Evolutionary conservation across 192 early-diverging fungal species (phyloP).

Genomic region (Oehlia diaphana): DNA sequence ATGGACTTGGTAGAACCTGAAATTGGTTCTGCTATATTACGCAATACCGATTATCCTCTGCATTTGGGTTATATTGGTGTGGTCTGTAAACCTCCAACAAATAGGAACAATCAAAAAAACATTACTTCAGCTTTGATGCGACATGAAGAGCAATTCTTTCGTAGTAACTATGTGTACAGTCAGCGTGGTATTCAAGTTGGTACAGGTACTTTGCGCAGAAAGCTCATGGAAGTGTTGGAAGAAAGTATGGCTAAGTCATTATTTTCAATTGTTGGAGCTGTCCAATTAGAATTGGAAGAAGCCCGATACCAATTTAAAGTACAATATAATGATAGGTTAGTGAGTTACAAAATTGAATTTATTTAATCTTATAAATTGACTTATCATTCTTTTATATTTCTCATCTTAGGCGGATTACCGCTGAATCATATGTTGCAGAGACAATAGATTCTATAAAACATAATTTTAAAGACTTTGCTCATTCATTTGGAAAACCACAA

Average conservation of each 20-base stretch:
- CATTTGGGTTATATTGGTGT: constrained; percentile 97
- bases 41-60: constrained; percentile 91
- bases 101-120: constrained; percentile 39
- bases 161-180: constrained; percentile 55
- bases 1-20: constrained; percentile 86
- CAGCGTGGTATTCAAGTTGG: constrained; percentile 78
- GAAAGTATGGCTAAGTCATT: constrained; percentile 87
- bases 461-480: constrained; percentile 91
- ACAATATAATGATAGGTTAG: constrained; percentile 92
- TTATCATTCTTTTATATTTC: background rate
- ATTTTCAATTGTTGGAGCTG: constrained; percentile 82
- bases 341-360: background rate
- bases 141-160: constrained; percentile 58
- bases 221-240: constrained; percentile 88
- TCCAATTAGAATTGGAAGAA: constrained; percentile 94
- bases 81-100: constrained; percentile 71
- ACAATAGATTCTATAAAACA: constrained; percentile 92
- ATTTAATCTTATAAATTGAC: background rate
- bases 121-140: constrained; percentile 55
- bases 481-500: constrained; percentile 91
- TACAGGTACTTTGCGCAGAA: constrained; percentile 79
- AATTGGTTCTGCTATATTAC: constrained; percentile 74
- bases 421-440: constrained; percentile 96
- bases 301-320: constrained; percentile 98
- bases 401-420: constrained; percentile 58